Conservation (phyloP, 2,329 filamentous ascomycete genomes). For the Arthroderma sp. region DNA sequence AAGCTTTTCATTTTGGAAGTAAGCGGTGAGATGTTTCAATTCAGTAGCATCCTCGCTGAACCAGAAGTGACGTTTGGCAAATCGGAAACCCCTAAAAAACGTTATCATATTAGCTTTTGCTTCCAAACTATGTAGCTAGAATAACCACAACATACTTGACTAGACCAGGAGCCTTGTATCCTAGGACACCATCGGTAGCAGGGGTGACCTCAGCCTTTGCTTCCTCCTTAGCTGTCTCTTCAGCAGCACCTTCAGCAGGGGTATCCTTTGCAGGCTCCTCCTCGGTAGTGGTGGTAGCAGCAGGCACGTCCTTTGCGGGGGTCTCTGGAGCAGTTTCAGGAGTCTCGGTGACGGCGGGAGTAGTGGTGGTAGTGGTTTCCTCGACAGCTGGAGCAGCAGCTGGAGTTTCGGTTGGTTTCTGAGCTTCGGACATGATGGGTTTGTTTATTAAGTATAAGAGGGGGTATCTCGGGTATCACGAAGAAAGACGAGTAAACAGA, state of each 20-base stretch:
- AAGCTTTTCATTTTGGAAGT: conserved; percentile 81
- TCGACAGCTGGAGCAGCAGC: conserved; percentile 24
- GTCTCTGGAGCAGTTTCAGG: conserved; percentile 25
- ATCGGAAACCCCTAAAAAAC: conserved; percentile 60
- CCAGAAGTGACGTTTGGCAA: conserved; percentile 89
- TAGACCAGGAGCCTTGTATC: conserved; percentile 79
- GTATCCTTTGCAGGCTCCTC: conserved; percentile 11
- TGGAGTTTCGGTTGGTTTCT: conserved; percentile 53
- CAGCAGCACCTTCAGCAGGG: conserved; percentile 24
- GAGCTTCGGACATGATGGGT: conserved; percentile 52
- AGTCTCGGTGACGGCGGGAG: conserved; percentile 21
- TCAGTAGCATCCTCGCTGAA: conserved; percentile 63
- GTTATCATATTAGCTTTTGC: conserved; percentile 10
- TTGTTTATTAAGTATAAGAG: conserved; percentile 10
- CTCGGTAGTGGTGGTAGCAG: conserved; percentile 4
- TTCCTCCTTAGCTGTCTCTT: conserved; percentile 23
- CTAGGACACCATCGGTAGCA: conserved; percentile 69
- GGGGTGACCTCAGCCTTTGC: conserved; percentile 39
- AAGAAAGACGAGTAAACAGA: conserved; percentile 19
- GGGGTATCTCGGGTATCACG: conserved; percentile 20
- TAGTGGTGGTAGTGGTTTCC: not conserved
- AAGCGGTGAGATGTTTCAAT: conserved; percentile 58
- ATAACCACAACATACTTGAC: conserved; percentile 58
- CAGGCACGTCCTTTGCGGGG: conserved; percentile 20
- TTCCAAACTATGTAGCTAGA: not conserved